These are phyloP conservation scores for Hypoxylon fuscum DNA, from an alignment of 495 filamentous ascomycete genomes.

Conservation along the genomic window DNA sequence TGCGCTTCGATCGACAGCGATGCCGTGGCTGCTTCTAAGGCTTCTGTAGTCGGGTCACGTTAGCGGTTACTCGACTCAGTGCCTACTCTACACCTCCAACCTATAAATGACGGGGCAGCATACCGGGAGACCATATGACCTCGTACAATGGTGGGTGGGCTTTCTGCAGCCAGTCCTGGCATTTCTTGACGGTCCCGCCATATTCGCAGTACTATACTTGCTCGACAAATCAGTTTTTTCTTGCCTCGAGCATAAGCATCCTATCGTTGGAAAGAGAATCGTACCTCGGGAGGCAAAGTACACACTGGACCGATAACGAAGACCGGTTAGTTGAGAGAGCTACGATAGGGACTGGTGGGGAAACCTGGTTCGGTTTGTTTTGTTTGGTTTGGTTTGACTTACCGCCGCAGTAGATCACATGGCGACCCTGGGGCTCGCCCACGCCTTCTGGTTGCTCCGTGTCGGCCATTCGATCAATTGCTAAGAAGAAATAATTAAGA, in stretches of 20 bases:
- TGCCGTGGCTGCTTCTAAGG: constrained; percentile 80
- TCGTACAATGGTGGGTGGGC: constrained; percentile 76
- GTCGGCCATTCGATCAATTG: constrained; percentile 50
- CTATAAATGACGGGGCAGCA: too few species aligned
- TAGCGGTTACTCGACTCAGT: constrained; percentile 10
- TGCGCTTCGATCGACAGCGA: constrained; percentile 87
- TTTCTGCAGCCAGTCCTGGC: constrained; percentile 91
- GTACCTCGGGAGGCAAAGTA: constrained; percentile 92
- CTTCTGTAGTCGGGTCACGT: constrained; percentile 63
- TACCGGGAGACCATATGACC: constrained; percentile 85
- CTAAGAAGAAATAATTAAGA: constrained; percentile 1
- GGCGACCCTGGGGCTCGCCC: constrained; percentile 68
- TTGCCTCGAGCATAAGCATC: constrained; percentile 5
- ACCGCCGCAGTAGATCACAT: constrained; percentile 86
- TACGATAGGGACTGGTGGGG: constrained; percentile 9
- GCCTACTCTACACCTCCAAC: too few species aligned
- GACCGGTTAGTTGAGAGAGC: constrained; percentile 14
- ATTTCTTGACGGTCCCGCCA: constrained; percentile 97
- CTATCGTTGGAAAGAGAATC: constrained; percentile 32
- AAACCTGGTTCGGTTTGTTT: constrained; percentile 22
- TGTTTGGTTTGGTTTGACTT: constrained; percentile 47
- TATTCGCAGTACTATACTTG: constrained; percentile 96
- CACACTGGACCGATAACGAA: constrained; percentile 69
- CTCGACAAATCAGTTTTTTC: constrained; percentile 30
- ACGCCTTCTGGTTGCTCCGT: constrained; percentile 46